phyloP scores from a whole-genome alignment of 2,329 filamentous ascomycete genomes.

The Alternaria infectoria region DNA sequence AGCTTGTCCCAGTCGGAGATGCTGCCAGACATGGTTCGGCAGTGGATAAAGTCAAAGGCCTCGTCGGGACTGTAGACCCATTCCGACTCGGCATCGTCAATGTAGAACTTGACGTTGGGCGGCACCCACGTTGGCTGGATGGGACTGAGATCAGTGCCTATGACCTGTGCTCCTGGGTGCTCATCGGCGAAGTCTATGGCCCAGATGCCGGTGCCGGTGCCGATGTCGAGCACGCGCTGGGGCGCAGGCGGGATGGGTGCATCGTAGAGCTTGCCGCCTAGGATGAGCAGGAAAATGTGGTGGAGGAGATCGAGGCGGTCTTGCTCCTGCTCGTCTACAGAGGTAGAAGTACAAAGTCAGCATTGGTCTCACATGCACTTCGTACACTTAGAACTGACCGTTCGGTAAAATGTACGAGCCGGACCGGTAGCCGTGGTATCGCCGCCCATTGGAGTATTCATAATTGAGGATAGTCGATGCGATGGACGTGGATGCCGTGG shows the following conservation, averaged over 20 bases:
- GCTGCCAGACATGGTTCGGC: slow-evolving; percentile 36
- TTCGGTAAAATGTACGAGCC: slow-evolving; percentile 47
- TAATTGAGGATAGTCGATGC: slow-evolving; percentile 47
- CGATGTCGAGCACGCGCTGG: slow-evolving; percentile 44
- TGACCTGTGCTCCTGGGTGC: slow-evolving; percentile 41
- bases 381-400: slow-evolving; percentile 5
- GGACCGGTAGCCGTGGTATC: slow-evolving; percentile 47
- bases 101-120: slow-evolving; percentile 50
- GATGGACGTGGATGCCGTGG: slow-evolving; percentile 41
- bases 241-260: slow-evolving; percentile 34
- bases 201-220: slow-evolving; percentile 52
- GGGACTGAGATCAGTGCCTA: slow-evolving; percentile 47
- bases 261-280: slow-evolving; percentile 46
- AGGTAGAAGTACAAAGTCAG: neutral
- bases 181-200: slow-evolving; percentile 49
- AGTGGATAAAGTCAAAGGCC: slow-evolving; percentile 45
- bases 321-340: slow-evolving; percentile 43
- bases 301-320: slow-evolving; percentile 49
- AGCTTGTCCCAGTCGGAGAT: slow-evolving; percentile 45
- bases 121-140: slow-evolving; percentile 50
- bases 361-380: neutral
- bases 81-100: slow-evolving; percentile 50
- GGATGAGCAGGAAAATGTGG: slow-evolving; percentile 46
- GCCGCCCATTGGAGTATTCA: slow-evolving; percentile 47
- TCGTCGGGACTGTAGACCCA: slow-evolving; percentile 47